phyloP scores from a whole-genome alignment of 257 asterid genomes.

The Buddleja alternifolia region DNA sequence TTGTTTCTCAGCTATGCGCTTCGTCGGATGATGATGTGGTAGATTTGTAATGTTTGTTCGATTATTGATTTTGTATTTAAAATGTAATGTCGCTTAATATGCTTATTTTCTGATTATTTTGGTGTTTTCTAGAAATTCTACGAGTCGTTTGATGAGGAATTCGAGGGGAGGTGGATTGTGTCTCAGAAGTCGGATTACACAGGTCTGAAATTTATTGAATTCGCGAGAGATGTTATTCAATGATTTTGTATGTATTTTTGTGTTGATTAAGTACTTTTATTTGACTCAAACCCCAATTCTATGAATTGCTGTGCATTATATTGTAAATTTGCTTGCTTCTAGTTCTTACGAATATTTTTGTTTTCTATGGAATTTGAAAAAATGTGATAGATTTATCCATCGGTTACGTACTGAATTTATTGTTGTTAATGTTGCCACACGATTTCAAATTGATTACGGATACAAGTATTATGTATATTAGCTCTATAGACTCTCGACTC shows the following conservation, averaged over 20 bases:
- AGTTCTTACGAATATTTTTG: background rate
- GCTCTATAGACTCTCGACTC: background rate
- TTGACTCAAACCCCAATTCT: background rate
- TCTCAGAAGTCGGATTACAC: constrained; percentile 75
- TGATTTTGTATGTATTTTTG: background rate
- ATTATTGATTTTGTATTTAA: background rate
- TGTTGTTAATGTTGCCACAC: no score
- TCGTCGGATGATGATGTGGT: constrained; percentile 79
- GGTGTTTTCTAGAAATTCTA: constrained; percentile 59
- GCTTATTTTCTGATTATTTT: constrained; percentile 18
- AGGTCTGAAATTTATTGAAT: constrained; percentile 49
- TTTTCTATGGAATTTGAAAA: background rate
- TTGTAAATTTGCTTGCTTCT: background rate
- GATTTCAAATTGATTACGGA: background rate
- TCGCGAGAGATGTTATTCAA: constrained; percentile 1
- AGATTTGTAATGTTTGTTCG: constrained; percentile 8
- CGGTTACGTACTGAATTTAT: background rate
- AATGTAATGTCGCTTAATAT: constrained; percentile 2
- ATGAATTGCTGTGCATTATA: background rate
- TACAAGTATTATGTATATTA: background rate
- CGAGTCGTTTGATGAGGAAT: constrained; percentile 84
- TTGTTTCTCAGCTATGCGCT: constrained; percentile 67
- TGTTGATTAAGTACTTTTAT: background rate
- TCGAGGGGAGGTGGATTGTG: constrained; percentile 78
- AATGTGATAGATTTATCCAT: background rate